Evolutionary conservation across 129 eudicot genomes (phyloP), one percentile per base, ranked within the genome.

Genomic region (Lactuca saligna): DNA sequence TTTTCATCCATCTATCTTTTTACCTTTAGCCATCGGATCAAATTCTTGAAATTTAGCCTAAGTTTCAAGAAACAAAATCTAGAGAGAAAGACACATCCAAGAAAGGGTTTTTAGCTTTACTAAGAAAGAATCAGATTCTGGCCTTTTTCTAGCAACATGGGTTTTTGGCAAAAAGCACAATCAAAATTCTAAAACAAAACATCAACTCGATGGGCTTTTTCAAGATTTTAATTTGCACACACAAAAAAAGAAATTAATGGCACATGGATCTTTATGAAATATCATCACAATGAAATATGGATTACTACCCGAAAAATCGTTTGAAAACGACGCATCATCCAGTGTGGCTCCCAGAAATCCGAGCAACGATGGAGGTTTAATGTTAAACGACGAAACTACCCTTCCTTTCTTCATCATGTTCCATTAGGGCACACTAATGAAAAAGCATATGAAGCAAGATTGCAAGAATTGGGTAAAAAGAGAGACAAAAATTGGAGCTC

Each of bases 321-420:
- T 61, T 0, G 90, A 85, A 63, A 85, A 75, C 11, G 83, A 83
- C 90, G 66, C 48, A 32, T 69, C 79, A 57, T 39, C 29, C 16
- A 62, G 64, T 80, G 84, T 76, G 81, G 76, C 81, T 82, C 78
- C 75, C 78, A 58, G 70, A 80, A 78, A 69, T 57, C 81, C 65
- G 37, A 73, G 78, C 80, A 69, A 32, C 17, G 81, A 82, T 66
- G 68, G 86, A 66, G 88, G 29, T 25, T 25, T 25, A 25, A 85
- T 78, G 86, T 78, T 69, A 78, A 62, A 72, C 3, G 62, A 78
- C 55, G 53, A 66, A 73, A 66, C 56, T 13, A 55, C 71, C 82
- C 76, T 54, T 60, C 63, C 59, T 65, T 69, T 69, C 80, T 59
- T 77, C 83, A 65, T 74, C 83, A 80, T 81, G 82, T 72, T 66